Percentiles rank a stretch among this genome's conserved stretches.
These are phyloP conservation scores for Podospora tetraspora DNA, from an alignment of 495 filamentous ascomycete genomes.

Conservation along the genomic window DNA sequence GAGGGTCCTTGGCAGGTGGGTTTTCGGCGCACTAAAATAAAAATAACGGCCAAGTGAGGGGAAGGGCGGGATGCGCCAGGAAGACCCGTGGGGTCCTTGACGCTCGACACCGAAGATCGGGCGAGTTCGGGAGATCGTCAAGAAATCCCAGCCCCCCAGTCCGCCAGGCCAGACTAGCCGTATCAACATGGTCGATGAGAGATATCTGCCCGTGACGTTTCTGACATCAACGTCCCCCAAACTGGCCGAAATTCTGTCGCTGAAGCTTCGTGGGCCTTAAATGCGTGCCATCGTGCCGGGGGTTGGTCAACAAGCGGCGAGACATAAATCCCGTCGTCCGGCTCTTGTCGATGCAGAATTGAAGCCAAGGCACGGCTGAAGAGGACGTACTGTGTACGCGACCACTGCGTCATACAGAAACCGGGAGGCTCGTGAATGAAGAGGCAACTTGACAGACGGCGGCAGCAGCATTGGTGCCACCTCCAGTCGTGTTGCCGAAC, in stretches of 20 bases:
- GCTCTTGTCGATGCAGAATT: background rate
- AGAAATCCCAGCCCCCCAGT: background rate
- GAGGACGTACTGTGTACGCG: background rate
- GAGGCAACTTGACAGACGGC: background rate
- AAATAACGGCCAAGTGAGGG: background rate
- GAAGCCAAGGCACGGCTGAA: background rate
- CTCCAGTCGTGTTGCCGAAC: background rate
- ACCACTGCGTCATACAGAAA: background rate
- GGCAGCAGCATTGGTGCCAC: background rate
- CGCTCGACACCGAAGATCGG: constrained; percentile 8
- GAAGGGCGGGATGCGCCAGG: background rate
- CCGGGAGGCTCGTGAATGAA: background rate
- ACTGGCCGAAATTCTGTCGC: background rate
- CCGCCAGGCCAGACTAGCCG: background rate
- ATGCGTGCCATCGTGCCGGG: background rate
- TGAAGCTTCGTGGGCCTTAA: background rate
- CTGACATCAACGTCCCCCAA: background rate
- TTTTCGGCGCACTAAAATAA: constrained; percentile 5
- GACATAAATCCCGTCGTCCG: background rate
- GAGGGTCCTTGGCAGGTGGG: constrained; percentile 17
- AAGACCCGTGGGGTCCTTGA: constrained; percentile 8
- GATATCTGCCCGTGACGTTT: background rate
- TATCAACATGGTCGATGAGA: background rate
- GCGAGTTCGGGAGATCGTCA: constrained; percentile 17
- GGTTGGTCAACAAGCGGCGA: background rate